Evolutionary conservation across 2,329 filamentous ascomycete genomes (phyloP), one percentile per base, ranked within the genome.

Genomic region (Neofusicoccum kwambonambiense): DNA sequence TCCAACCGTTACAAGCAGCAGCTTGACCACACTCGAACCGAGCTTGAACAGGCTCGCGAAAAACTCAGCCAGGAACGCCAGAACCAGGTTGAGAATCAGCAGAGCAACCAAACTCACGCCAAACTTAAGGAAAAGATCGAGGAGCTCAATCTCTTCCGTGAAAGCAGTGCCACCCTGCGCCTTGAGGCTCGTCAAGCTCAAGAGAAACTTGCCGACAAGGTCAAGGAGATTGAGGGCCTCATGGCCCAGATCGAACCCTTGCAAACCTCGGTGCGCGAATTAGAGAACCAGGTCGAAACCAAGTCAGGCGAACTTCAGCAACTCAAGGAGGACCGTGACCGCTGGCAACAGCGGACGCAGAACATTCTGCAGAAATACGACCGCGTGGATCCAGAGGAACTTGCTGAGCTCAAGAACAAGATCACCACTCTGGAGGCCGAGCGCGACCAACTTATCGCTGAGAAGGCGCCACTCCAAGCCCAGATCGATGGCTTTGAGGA

Each of bases 321-420:
- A 68, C 84, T 98, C 9, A 90, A 96, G 69, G 90, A 95, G 71
- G 94, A 98, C 74, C 89, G 95, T 15, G 94, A 98, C 74, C 87
- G 92, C 65, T 97, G 94, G 91, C 93, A 97, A 78, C 94, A 97
- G 82, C 90, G 95, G 27, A 96, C 93, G 1, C 93, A 98, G 74
- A 92, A 96, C 70, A 97, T 99, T 67, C 86, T 99, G 58, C 93
- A 92, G 69, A 97, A 97, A 75, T 97, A 98, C 74, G 93, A 97
- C 70, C 91, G 94, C 64, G 92, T 96, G 61, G 95, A 99, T 74
- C 94, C 95, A 49, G 92, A 91, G 3, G 94, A 98, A 73, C 86
- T 97, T 74, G 94, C 98, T 71, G 89, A 90, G 66, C 84, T 99
- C 65, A 97, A 95, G 80, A 87, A 90, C 73, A 89, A 89, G 66